Evolutionary conservation across 108 stramenopile species (phyloP).

Genomic region (Cylindrotheca fusiformis): DNA sequence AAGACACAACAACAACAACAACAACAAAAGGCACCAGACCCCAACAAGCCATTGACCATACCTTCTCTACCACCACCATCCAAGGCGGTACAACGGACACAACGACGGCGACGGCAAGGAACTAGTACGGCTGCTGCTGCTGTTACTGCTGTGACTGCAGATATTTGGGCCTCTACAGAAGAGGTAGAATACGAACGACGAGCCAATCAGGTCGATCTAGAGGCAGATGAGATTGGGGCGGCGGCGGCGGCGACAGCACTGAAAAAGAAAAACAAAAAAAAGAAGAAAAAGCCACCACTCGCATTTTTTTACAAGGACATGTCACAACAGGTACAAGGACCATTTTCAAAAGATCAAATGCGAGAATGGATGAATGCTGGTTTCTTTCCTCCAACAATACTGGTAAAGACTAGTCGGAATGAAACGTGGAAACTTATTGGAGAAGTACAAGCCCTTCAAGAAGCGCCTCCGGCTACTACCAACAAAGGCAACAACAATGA

Average conservation of each 20-base stretch:
- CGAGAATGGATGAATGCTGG: slow-evolving; percentile 64
- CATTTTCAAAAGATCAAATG: slow-evolving; percentile 56
- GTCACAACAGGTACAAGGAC: slow-evolving; percentile 68
- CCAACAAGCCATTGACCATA: slow-evolving; percentile 5
- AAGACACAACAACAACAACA: neutral
- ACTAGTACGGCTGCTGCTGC: too few species aligned
- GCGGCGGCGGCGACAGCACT: slow-evolving; percentile 14
- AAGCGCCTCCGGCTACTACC: neutral
- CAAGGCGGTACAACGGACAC: slow-evolving; percentile 48
- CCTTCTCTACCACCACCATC: slow-evolving; percentile 62
- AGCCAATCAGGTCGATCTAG: slow-evolving; percentile 47
- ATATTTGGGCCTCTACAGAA: slow-evolving; percentile 86
- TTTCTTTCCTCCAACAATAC: slow-evolving; percentile 44
- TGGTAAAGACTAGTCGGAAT: slow-evolving; percentile 26
- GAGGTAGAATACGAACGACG: slow-evolving; percentile 73
- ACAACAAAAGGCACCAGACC: neutral
- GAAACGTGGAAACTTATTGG: slow-evolving; percentile 23
- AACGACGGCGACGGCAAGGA: slow-evolving; percentile 6
- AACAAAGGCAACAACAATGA: too few species aligned
- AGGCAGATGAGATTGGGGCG: slow-evolving; percentile 35
- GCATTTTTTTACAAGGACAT: slow-evolving; percentile 71
- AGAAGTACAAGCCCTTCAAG: slow-evolving; percentile 20
- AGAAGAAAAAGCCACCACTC: slow-evolving; percentile 28
- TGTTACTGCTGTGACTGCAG: slow-evolving; percentile 33
- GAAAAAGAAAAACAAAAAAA: slow-evolving; percentile 22